phyloP scores from a whole-genome alignment of 192 early-diverging fungal genomes.

The Backusella mclennaniae region DNA sequence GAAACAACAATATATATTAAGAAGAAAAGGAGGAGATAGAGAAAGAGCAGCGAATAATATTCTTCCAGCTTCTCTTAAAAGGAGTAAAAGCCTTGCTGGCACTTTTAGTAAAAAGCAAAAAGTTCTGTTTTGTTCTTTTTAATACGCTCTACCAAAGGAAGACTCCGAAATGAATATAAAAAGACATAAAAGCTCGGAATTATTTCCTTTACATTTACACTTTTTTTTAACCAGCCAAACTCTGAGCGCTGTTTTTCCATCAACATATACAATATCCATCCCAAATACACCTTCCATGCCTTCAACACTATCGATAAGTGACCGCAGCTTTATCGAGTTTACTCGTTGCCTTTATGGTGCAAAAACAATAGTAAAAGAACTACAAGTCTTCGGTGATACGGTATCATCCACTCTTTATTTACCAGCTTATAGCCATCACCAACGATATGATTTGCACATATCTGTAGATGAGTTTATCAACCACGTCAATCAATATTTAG shows the following conservation, averaged over 20 bases:
- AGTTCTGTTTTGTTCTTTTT: slow-evolving; percentile 14
- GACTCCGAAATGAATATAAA: background rate
- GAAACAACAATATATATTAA: background rate
- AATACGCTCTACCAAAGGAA: background rate
- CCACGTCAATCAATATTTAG: slow-evolving; percentile 16
- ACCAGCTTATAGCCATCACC: background rate
- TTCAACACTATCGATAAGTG: slow-evolving; percentile 1
- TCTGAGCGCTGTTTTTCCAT: background rate
- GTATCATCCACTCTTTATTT: slow-evolving; percentile 8
- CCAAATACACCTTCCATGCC: background rate
- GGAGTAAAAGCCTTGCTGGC: background rate
- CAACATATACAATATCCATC: background rate
- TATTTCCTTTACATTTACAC: background rate
- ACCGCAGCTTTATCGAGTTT: slow-evolving; percentile 26
- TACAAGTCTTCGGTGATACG: slow-evolving; percentile 14
- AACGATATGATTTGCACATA: background rate
- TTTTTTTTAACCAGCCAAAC: background rate
- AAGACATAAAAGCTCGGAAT: background rate
- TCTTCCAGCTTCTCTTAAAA: background rate
- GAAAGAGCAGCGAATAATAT: background rate
- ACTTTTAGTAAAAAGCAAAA: background rate
- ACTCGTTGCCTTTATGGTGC: slow-evolving; percentile 24
- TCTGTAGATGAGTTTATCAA: slow-evolving; percentile 13
- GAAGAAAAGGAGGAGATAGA: background rate
- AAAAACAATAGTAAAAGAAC: slow-evolving; percentile 26